Conservation (phyloP, 2,329 filamentous ascomycete species). For the Fusarium abutilonis region DNA sequence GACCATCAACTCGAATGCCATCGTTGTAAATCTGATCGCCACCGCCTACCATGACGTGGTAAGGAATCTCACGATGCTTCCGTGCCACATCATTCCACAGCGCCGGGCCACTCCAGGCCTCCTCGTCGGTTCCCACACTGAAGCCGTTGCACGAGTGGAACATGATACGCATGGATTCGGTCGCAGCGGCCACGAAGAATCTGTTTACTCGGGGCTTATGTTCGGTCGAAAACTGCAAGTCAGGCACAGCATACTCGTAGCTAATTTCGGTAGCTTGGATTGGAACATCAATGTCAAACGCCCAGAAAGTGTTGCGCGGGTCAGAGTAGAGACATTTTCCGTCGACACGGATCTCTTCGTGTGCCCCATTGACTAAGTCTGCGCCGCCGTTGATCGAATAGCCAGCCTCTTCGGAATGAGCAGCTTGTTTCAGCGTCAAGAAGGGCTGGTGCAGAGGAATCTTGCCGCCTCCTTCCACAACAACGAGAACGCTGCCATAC, state of each 20-base stretch:
- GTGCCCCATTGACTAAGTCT: conserved; percentile 46
- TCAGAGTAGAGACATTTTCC: conserved; percentile 71
- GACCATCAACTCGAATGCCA: conserved; percentile 84
- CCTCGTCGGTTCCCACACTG: conserved; percentile 84
- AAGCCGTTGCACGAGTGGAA: conserved; percentile 99
- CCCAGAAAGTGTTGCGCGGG: conserved; percentile 85
- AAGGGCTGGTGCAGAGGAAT: conserved; percentile 67
- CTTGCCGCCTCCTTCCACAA: conserved; percentile 76
- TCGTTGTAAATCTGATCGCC: conserved; percentile 99
- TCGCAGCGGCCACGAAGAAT: conserved; percentile 86
- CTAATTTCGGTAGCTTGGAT: conserved; percentile 74
- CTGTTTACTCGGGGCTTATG: conserved; percentile 68
- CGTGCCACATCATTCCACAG: conserved; percentile 95
- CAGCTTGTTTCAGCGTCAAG: conserved; percentile 62
- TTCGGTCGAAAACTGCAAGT: conserved; percentile 68
- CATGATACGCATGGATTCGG: conserved; percentile 96
- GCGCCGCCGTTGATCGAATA: conserved; percentile 44
- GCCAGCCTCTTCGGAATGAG: conserved; percentile 36
- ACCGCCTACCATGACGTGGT: conserved; percentile 95
- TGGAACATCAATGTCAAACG: conserved; percentile 83
- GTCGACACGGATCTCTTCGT: conserved; percentile 56
- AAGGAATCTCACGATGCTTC: conserved; percentile 79
- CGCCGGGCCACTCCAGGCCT: conserved; percentile 87
- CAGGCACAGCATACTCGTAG: conserved; percentile 81
- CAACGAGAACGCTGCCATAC: conserved; percentile 87